A percentile compares a stretch with the other conserved stretches of the same genome.
Evolutionary conservation across 768 basidiomycete genomes (phyloP).

Genomic region (Termitomyces sp.): DNA sequence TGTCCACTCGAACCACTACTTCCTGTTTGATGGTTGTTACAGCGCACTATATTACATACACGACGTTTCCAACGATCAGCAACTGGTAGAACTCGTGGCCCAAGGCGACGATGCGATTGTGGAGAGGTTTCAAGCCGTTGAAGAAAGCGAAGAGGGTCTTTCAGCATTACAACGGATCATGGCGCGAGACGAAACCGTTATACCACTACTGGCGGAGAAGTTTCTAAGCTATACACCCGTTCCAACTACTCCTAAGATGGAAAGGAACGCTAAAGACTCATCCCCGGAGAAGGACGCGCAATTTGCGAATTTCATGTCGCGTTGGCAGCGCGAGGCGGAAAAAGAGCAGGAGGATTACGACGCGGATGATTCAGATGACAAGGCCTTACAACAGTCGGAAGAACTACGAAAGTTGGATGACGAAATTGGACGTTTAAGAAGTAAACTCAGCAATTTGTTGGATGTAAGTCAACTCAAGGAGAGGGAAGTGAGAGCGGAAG

Average conservation of each 20-base stretch:
- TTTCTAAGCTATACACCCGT: conserved; percentile 25
- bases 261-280: background rate
- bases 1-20: conserved; percentile 14
- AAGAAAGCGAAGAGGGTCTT: conserved; percentile 21
- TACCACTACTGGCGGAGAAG: conserved; percentile 23
- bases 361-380: background rate
- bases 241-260: conserved; percentile 13
- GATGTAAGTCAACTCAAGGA: background rate
- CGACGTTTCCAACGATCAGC: conserved; percentile 9
- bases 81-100: conserved; percentile 11
- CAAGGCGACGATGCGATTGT: conserved; percentile 9
- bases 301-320: background rate
- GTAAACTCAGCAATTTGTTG: background rate
- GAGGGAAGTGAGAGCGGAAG: too few relatives aligned
- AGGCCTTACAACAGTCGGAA: background rate
- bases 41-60: conserved; percentile 9
- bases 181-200: conserved; percentile 23
- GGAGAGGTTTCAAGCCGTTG: conserved; percentile 5
- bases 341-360: background rate
- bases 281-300: background rate
- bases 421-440: background rate
- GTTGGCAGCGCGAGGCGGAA: background rate
- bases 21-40: conserved; percentile 10
- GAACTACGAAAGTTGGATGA: background rate
- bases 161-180: conserved; percentile 21